These are phyloP conservation scores for Mitragyna speciosa DNA, from an alignment of 257 asterid species.

Conservation along the genomic window DNA sequence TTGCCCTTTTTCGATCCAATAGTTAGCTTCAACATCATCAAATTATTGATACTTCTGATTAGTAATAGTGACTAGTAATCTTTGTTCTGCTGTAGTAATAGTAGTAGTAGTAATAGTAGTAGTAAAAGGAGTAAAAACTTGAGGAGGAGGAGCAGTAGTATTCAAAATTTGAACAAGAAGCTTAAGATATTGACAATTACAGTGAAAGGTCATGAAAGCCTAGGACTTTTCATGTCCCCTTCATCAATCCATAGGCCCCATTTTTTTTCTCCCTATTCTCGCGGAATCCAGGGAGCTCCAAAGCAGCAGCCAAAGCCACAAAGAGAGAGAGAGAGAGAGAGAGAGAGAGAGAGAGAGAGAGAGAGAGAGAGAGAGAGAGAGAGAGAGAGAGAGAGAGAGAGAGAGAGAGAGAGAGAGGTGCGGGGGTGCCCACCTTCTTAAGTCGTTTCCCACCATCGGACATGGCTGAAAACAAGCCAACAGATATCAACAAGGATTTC, in stretches of 20 bases:
- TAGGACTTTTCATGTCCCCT: constrained; percentile 36
- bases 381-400: no score
- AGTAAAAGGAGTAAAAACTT: neutral
- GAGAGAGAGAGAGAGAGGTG: no score
- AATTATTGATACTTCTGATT: no score
- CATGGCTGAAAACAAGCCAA: constrained; percentile 49
- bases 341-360: no score
- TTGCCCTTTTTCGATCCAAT: neutral
- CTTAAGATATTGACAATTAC: constrained; percentile 29
- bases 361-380: no score
- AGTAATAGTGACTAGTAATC: neutral
- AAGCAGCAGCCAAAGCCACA: constrained; percentile 20
- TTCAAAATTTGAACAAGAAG: constrained; percentile 26
- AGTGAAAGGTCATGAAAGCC: constrained; percentile 33
- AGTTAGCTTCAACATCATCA: neutral
- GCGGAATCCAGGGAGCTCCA: constrained; percentile 29
- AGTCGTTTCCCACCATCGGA: constrained; percentile 32
- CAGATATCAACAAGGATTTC: constrained; percentile 37
- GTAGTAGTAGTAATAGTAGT: neutral
- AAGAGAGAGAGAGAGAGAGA: neutral
- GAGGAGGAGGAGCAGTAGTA: neutral
- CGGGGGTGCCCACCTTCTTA: constrained; percentile 45
- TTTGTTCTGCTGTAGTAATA: neutral
- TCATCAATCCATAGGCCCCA: constrained; percentile 36
- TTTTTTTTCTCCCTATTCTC: constrained; percentile 17